Conservation (phyloP, 2,329 filamentous ascomycete genomes). For the Alternaria rosae region DNA sequence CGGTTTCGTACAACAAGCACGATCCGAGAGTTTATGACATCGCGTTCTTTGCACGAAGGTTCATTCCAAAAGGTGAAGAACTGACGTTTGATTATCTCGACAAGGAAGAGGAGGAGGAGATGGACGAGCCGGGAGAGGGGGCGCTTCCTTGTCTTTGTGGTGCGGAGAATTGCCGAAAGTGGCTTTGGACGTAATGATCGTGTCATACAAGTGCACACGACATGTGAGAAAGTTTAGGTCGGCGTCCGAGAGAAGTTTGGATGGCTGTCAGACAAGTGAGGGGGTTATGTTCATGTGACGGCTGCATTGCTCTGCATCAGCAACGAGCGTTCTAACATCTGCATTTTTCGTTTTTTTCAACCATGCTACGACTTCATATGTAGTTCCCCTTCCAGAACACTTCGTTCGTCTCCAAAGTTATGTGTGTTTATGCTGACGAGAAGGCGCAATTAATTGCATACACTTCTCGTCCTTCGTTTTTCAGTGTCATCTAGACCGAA, state of each 20-base stretch:
- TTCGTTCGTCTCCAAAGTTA: background rate
- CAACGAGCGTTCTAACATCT: background rate
- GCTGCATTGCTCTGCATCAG: background rate
- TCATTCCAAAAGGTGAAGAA: constrained; percentile 72
- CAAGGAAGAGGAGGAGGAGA: constrained; percentile 63
- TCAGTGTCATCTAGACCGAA: background rate
- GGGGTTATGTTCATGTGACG: background rate
- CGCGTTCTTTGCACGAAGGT: constrained; percentile 74
- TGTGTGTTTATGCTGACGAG: background rate
- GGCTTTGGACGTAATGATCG: constrained; percentile 63
- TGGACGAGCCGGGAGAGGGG: constrained; percentile 59
- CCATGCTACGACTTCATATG: background rate
- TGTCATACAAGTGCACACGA: background rate
- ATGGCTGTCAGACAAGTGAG: background rate
- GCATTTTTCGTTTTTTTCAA: background rate
- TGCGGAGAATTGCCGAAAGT: constrained; percentile 71
- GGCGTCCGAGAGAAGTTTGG: background rate
- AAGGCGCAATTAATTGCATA: background rate
- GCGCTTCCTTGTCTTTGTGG: constrained; percentile 63
- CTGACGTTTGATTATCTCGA: constrained; percentile 83
- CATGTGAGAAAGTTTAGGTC: background rate
- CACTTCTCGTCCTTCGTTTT: background rate
- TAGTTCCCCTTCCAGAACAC: background rate
- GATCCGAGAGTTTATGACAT: constrained; percentile 78
- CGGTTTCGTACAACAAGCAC: constrained; percentile 77